Percentiles rank a stretch among this genome's conserved stretches.
Conservation (phyloP, 495 filamentous ascomycete genomes). For the Recurvomyces mirabilis region DNA sequence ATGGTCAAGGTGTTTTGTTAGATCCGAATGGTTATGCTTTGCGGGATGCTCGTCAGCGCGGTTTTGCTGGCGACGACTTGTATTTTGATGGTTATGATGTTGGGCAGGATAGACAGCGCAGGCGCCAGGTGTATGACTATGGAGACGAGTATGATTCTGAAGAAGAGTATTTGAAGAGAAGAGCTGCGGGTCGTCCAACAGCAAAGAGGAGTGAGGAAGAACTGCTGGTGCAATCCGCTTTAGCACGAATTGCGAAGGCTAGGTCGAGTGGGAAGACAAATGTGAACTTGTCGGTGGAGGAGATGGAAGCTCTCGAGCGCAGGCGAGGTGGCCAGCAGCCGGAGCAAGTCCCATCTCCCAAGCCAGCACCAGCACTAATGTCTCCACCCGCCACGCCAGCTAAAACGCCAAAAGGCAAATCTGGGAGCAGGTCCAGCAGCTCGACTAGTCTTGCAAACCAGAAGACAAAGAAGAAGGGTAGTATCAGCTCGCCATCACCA, state of each 20-base stretch:
- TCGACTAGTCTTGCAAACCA: constrained; percentile 12
- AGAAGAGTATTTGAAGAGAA: constrained; percentile 18
- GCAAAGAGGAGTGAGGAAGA: constrained; percentile 58
- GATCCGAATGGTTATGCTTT: constrained; percentile 15
- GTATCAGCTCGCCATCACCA: constrained; percentile 13
- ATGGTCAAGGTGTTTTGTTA: constrained; percentile 48
- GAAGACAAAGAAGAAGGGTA: constrained; percentile 8
- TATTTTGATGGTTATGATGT: constrained; percentile 52
- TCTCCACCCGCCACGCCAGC: constrained; percentile 16
- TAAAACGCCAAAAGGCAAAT: constrained; percentile 11
- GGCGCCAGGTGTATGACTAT: constrained; percentile 40
- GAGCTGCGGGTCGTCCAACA: constrained; percentile 30
- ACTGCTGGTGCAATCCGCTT: constrained; percentile 56
- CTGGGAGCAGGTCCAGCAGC: constrained; percentile 14
- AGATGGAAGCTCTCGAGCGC: constrained; percentile 66
- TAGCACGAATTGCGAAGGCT: constrained; percentile 66
- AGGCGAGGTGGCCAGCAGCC: constrained; percentile 16
- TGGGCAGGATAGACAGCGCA: constrained; percentile 34
- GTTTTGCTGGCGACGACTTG: constrained; percentile 48
- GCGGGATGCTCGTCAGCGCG: constrained; percentile 25
- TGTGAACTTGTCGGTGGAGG: constrained; percentile 61
- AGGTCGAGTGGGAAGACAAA: constrained; percentile 61
- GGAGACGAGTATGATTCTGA: constrained; percentile 43
- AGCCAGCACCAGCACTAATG: constrained; percentile 4
- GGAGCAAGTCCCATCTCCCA: constrained; percentile 4